phyloP scores from a whole-genome alignment of 495 filamentous ascomycete species.

The Jackrogersella minutella region DNA sequence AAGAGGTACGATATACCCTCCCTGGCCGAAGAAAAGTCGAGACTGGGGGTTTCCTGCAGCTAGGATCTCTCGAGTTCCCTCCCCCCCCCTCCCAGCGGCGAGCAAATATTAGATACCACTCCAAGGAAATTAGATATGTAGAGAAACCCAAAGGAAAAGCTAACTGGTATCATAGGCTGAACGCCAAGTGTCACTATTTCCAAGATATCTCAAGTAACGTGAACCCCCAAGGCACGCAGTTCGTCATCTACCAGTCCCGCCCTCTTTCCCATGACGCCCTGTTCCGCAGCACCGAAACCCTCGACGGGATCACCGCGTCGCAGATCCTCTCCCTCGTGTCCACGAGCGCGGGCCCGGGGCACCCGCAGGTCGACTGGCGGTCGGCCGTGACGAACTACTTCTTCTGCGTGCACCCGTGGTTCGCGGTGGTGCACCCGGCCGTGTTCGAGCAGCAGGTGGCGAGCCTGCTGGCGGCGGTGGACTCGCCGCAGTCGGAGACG shows the following conservation, averaged over 20 bases:
- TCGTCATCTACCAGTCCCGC: slow-evolving; percentile 42
- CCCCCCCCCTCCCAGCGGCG: not conserved
- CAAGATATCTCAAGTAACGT: slow-evolving; percentile 36
- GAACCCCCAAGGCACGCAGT: slow-evolving; percentile 25
- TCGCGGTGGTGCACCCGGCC: slow-evolving; percentile 39
- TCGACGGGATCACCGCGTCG: slow-evolving; percentile 39
- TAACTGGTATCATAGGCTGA: slow-evolving; percentile 35
- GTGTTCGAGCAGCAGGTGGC: slow-evolving; percentile 41
- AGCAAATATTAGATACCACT: too few species aligned
- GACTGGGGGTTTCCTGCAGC: not conserved
- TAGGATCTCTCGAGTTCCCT: not conserved
- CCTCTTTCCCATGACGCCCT: slow-evolving; percentile 38
- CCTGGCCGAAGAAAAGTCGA: not conserved
- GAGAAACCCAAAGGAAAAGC: not conserved
- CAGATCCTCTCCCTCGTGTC: slow-evolving; percentile 44
- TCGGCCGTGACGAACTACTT: slow-evolving; percentile 39
- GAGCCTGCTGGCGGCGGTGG: slow-evolving; percentile 15
- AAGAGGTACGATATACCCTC: slow-evolving; percentile 34
- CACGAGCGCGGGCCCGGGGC: slow-evolving; percentile 19
- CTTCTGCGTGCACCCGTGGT: slow-evolving; percentile 43
- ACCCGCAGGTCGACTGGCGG: slow-evolving; percentile 35
- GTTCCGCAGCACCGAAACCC: slow-evolving; percentile 40
- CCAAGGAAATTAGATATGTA: not conserved
- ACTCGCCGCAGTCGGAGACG: slow-evolving; percentile 26
- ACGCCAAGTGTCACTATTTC: slow-evolving; percentile 45